These are phyloP conservation scores for Annulohypoxylon nitens DNA, from an alignment of 495 filamentous ascomycete species.

Conservation along the genomic window DNA sequence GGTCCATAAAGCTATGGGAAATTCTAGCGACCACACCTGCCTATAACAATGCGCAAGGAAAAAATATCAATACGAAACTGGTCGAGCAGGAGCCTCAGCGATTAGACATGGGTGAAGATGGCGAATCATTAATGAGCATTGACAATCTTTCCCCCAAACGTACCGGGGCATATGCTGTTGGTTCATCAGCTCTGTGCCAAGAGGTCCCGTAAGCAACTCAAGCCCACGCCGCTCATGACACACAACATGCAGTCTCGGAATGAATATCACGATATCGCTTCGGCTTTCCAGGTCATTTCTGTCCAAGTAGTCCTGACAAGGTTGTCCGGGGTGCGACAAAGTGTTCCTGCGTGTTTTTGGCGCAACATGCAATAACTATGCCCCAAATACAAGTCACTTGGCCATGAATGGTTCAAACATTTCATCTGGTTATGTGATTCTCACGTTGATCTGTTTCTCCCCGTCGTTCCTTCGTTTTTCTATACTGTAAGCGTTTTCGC, in stretches of 20 bases:
- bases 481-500: background rate
- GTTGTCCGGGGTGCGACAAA: background rate
- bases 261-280: background rate
- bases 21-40: too few relatives aligned
- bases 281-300: background rate
- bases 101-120: background rate
- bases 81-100: background rate
- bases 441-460: background rate
- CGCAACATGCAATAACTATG: slow-evolving; percentile 1
- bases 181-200: background rate
- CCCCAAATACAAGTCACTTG: background rate
- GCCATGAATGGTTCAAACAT: background rate
- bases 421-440: background rate
- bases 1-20: too few relatives aligned
- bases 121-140: background rate
- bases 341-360: background rate
- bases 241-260: background rate
- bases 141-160: background rate
- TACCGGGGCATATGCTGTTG: background rate
- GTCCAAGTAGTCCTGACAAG: background rate
- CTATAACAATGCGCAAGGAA: background rate
- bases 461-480: slow-evolving; percentile 1
- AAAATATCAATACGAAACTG: background rate
- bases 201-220: background rate
- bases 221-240: too few relatives aligned